Evolutionary conservation across 371 early-diverging fungal genomes (phyloP), one percentile per base, ranked within the genome.

Genomic region (Mortierella sp.): DNA sequence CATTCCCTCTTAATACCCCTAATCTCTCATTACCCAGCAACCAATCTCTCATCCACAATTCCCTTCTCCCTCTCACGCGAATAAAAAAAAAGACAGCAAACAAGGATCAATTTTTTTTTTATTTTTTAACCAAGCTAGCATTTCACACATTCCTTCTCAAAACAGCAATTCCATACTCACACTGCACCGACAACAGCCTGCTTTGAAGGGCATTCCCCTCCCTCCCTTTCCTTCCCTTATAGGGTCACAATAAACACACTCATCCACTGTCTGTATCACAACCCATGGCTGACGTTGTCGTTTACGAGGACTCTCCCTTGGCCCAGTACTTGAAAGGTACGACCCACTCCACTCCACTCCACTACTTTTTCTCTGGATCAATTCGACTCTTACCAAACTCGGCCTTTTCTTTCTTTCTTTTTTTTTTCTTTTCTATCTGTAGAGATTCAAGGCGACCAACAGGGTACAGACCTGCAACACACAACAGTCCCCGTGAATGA

Each of bases 221-320:
- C 45, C 22, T 21, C 32, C 32, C 62, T 21, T 24, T 24, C 40
- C 13, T 40, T 38, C 45, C 50, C 48, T 48, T 16, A 48, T 19
- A 19, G 48, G 48, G 19, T 48, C 10, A 41, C 13, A 41, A 48
- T 19, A 13, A 2, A 6, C 16, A 48, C 13, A 13, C 16, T 19
- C 19, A 19, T 6, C 19, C 48, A 48, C 48, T 48, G 16, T 16
- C 16, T 13, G 19, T 19, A 38, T 33, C 38, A 36, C 19, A 22
- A 19, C 65, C 40, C 6, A 91, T 92, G 91, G 78, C 88, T 47
- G 93, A 93, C 79, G 83, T 88, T 38, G 86, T 93, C 70, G 88
- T 92, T 13, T 93, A 92, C 75, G 92, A 91, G 84, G 93, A 92
- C 67, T 89, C 92, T 19, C 93, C 93, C n/a, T 78, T 93, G 48